Evolutionary conservation across 441 rosid species (phyloP), one percentile per base, ranked within the genome.

Genomic region (Pelargonium cotyledonis): DNA sequence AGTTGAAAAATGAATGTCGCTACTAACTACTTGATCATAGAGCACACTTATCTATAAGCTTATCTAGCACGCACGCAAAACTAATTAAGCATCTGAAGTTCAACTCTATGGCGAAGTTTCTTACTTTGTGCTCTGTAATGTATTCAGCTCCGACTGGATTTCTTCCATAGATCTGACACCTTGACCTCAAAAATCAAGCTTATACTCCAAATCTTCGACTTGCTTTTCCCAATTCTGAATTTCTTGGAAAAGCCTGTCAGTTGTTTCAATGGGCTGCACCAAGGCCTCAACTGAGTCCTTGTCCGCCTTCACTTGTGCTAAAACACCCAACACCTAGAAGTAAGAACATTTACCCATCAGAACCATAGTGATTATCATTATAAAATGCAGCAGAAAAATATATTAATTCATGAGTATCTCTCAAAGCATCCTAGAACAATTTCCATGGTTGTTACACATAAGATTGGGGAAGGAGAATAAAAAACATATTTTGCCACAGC

Each of bases 281-380:
- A 95, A 71, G 70, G 78, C 84, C 79, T 89, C 96, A 76, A 86
- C 88, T 8, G 86, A 80, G 64, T 90, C 98, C 80, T 89, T 95
- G n/a, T 92, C 97, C n/a, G 89, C 78, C 82, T 88, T 90, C 80
- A 86, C 63, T 82, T 95, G 97, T 70, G 98, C 99, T 70, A 86
- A 80, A 83, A 95, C 76, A 68, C 87, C 96, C 72, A 90, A 69
- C 19, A 92, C 87, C 99, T 95, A 75, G 29, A 69, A 67, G 71
- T 26, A 79, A 77, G 70, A 73, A 11, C 66, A 62, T 63, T 71
- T 43, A 62, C 31, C 65, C 43, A 62, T 62, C 1, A 62, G 31
- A 62, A 62, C 1, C 15, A 3, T 31, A 5, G 43, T 6, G 53
- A 68, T 66, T 23, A 55, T 18, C 38, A 53, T 38, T 11, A n/a